phyloP scores from a whole-genome alignment of 345 rosid genomes.

The Mercurialis annua region DNA sequence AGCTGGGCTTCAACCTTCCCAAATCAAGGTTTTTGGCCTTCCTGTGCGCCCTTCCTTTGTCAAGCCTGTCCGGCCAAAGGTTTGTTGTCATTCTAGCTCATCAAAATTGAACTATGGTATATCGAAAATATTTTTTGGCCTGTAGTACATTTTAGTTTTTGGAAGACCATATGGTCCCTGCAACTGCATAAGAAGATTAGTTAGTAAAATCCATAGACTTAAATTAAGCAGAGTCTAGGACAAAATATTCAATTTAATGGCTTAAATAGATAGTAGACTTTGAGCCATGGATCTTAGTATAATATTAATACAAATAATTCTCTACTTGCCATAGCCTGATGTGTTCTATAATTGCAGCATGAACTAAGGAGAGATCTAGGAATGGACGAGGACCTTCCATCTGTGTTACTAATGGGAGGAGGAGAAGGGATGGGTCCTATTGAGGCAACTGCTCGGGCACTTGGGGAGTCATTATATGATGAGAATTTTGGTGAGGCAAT shows the following conservation, averaged over 20 bases:
- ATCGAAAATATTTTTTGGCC: not conserved
- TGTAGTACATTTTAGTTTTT: not conserved
- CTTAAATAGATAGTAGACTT: not conserved
- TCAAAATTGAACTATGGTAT: not conserved
- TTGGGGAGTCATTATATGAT: slow-evolving; percentile 73
- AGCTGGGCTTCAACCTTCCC: slow-evolving; percentile 80
- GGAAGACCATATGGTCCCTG: not conserved
- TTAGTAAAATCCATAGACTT: not conserved
- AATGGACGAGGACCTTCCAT: slow-evolving; percentile 93
- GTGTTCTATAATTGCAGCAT: slow-evolving; percentile 5
- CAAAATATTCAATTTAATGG: not conserved
- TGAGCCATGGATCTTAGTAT: not conserved
- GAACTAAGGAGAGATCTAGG: slow-evolving; percentile 80
- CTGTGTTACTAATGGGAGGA: slow-evolving; percentile 97
- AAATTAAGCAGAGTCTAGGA: not conserved
- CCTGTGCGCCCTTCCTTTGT: slow-evolving; percentile 98
- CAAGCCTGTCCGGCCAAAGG: slow-evolving; percentile 92
- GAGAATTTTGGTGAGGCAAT: slow-evolving; percentile 71
- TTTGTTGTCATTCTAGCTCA: slow-evolving; percentile 25
- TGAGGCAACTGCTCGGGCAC: slow-evolving; percentile 89
- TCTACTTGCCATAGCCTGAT: slow-evolving; percentile 7
- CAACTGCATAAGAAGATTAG: not conserved
- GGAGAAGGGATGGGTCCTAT: slow-evolving; percentile 99
- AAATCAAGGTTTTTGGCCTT: slow-evolving; percentile 93
- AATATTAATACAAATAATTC: not conserved